phyloP scores from a whole-genome alignment of 257 asterid species.

The Nicotiana tomentosiformis region DNA sequence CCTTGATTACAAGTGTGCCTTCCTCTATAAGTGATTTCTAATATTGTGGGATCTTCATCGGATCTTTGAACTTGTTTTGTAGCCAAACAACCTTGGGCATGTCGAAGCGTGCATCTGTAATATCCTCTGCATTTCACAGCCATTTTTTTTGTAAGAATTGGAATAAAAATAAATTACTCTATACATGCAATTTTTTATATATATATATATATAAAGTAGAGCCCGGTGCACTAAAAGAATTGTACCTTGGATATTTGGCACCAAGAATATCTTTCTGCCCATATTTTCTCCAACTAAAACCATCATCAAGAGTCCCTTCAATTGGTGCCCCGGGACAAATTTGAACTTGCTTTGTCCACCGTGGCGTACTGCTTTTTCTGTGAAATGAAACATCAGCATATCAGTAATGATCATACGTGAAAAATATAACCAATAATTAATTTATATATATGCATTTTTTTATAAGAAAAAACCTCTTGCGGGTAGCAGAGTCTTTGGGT shows the following conservation, averaged over 20 bases:
- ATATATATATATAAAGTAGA: too few relatives aligned
- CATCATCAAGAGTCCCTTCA: constrained; percentile 68
- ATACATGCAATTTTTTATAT: too few relatives aligned
- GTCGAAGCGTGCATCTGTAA: constrained; percentile 39
- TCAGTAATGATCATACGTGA: not conserved
- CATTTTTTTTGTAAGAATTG: not conserved
- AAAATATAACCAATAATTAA: not conserved
- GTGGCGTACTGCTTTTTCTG: constrained; percentile 36
- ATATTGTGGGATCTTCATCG: constrained; percentile 34
- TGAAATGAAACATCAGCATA: not conserved
- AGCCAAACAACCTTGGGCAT: constrained; percentile 42
- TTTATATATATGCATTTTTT: not conserved
- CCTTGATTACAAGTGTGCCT: constrained; percentile 36
- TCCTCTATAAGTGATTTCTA: constrained; percentile 36
- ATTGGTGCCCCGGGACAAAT: constrained; percentile 36
- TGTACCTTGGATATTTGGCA: constrained; percentile 74
- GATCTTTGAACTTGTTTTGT: constrained; percentile 42
- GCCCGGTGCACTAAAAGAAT: too few relatives aligned
- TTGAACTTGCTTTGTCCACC: constrained; percentile 49
- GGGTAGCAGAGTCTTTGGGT: constrained; percentile 34
- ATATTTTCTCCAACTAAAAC: constrained; percentile 74
- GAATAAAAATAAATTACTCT: not conserved
- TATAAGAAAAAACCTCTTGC: constrained; percentile 42
- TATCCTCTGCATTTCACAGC: constrained; percentile 31
- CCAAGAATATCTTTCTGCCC: constrained; percentile 92